phyloP scores from a whole-genome alignment of 768 basidiomycete species.

The Pisolithus orientalis region DNA sequence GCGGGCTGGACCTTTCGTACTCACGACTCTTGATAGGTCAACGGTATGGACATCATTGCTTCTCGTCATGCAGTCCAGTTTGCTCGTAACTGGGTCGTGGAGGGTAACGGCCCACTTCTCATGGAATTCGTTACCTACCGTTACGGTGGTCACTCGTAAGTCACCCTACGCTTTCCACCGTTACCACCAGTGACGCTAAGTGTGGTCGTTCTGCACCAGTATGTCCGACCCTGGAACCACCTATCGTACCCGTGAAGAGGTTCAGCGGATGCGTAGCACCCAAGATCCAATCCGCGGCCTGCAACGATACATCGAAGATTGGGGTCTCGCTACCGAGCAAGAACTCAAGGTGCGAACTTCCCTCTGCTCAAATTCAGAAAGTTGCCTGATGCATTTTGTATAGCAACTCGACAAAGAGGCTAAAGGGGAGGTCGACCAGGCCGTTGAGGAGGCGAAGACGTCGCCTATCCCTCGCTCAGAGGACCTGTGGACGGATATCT shows the following conservation, averaged over 20 bases:
- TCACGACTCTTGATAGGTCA: slow-evolving; percentile 47
- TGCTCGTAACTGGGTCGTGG: slow-evolving; percentile 82
- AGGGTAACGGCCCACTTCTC: slow-evolving; percentile 85
- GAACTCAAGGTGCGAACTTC: slow-evolving; percentile 68
- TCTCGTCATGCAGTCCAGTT: slow-evolving; percentile 76
- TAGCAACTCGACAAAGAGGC: slow-evolving; percentile 86
- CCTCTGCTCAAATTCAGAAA: not conserved
- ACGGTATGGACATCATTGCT: slow-evolving; percentile 98
- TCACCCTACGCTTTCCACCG: slow-evolving; percentile 13
- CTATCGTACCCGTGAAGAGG: slow-evolving; percentile 97
- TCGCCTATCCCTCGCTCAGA: slow-evolving; percentile 66
- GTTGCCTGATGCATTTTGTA: not conserved
- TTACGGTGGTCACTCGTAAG: slow-evolving; percentile 95
- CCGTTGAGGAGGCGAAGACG: slow-evolving; percentile 89
- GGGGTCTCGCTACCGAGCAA: slow-evolving; percentile 86
- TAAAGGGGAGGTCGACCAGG: slow-evolving; percentile 79
- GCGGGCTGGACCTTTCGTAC: not conserved
- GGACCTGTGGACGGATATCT: slow-evolving; percentile 82
- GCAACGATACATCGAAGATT: slow-evolving; percentile 89
- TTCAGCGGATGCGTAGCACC: slow-evolving; percentile 92
- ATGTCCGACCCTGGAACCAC: slow-evolving; percentile 99
- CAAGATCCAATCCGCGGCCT: slow-evolving; percentile 95
- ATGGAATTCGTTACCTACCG: slow-evolving; percentile 98
- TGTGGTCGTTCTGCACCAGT: slow-evolving; percentile 27
- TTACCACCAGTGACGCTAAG: not conserved